These are phyloP conservation scores for Corynascus novoguineensis DNA, from an alignment of 495 filamentous ascomycete species.

Conservation along the genomic window DNA sequence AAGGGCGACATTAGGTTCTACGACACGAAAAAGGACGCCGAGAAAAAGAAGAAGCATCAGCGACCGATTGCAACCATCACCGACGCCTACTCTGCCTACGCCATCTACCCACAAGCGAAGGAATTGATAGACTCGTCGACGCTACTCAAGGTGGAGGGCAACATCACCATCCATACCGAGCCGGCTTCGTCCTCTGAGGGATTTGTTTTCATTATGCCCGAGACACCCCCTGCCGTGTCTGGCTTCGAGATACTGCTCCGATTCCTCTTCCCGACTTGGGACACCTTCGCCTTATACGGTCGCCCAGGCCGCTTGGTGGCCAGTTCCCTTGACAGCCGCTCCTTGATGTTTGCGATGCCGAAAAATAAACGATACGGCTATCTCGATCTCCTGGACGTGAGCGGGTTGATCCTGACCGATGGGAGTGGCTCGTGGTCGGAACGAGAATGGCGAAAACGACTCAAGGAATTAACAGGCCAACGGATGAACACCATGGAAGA, in stretches of 20 bases:
- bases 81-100: constrained; percentile 86
- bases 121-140: constrained; percentile 91
- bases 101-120: constrained; percentile 92
- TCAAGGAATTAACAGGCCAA: constrained; percentile 85
- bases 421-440: constrained; percentile 79
- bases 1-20: constrained; percentile 94
- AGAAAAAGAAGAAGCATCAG: constrained; percentile 81
- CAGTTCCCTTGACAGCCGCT: constrained; percentile 75
- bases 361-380: constrained; percentile 84
- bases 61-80: constrained; percentile 84
- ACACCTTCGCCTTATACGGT: constrained; percentile 88
- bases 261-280: constrained; percentile 89
- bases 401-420: constrained; percentile 65
- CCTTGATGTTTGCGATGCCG: constrained; percentile 98
- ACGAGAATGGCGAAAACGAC: constrained; percentile 77
- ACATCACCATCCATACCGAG: constrained; percentile 74
- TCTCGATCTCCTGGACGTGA: constrained; percentile 80
- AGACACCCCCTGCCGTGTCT: constrained; percentile 79
- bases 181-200: constrained; percentile 74
- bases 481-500: constrained; percentile 59
- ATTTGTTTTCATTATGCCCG: constrained; percentile 97
- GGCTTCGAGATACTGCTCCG: constrained; percentile 97
- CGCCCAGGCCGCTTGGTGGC: constrained; percentile 82
- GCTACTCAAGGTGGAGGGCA: constrained; percentile 88
- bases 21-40: constrained; percentile 60